phyloP scores from a whole-genome alignment of 164 flowering plant species.

The Stephania yunnanensis region DNA sequence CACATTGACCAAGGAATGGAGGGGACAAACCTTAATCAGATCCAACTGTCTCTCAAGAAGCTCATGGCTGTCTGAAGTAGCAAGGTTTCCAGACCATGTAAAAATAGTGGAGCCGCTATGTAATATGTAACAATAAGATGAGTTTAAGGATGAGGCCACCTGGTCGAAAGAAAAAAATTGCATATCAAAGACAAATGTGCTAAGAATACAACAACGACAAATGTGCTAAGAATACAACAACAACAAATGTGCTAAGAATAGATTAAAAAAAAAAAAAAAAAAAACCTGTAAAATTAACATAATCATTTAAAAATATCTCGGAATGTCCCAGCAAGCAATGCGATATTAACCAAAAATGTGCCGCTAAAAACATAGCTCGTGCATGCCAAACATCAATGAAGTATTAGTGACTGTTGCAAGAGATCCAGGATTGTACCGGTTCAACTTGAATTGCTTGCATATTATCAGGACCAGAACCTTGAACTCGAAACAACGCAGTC shows the following conservation, averaged over 20 bases:
- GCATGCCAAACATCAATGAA: background rate
- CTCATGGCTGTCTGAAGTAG: constrained; percentile 80
- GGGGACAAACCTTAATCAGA: constrained; percentile 67
- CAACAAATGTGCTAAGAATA: no score
- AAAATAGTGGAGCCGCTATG: constrained; percentile 69
- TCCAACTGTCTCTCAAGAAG: constrained; percentile 92
- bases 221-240: no score
- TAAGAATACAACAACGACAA: no score
- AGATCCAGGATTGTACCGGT: constrained; percentile 37
- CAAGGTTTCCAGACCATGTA: constrained; percentile 87
- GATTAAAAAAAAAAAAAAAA: no score
- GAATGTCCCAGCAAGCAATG: no score
- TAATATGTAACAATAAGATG: constrained; percentile 88
- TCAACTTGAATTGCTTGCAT: constrained; percentile 99
- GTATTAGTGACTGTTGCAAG: background rate
- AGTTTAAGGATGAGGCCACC: constrained; percentile 91
- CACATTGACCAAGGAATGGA: background rate
- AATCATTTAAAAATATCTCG: no score
- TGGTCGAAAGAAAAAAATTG: constrained; percentile 25
- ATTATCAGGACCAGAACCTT: constrained; percentile 97
- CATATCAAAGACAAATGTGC: no score
- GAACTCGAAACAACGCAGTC: constrained; percentile 81
- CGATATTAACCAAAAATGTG: no score
- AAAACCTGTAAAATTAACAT: no score
- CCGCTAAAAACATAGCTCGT: background rate